Percentiles rank a stretch among this genome's conserved stretches.
These are phyloP conservation scores for Akebia trifoliata DNA, from an alignment of 164 flowering plant species.

Conservation along the genomic window DNA sequence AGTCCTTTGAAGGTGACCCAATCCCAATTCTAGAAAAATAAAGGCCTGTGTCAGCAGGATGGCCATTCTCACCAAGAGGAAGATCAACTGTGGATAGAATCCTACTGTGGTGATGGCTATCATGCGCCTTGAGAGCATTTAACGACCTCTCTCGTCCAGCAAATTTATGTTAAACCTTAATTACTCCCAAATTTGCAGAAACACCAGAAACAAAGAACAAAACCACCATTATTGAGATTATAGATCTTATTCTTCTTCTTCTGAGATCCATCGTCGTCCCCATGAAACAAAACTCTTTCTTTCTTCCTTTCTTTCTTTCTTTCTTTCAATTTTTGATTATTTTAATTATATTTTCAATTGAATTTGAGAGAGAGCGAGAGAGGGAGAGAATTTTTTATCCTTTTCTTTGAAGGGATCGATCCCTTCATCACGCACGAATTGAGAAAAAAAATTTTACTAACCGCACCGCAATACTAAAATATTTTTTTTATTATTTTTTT, in stretches of 20 bases:
- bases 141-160: conserved; percentile 40
- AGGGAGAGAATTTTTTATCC: not conserved
- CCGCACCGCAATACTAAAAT: too few species aligned
- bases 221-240: not conserved
- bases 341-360: not conserved
- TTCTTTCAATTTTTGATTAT: not conserved
- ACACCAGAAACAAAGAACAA: not conserved
- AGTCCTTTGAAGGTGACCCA: conserved; percentile 78
- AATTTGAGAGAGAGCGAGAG: not conserved
- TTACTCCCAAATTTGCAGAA: conserved; percentile 21
- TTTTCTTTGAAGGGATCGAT: too few species aligned
- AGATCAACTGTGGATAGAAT: conserved; percentile 61
- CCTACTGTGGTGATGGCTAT: conserved; percentile 43
- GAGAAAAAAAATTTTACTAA: too few species aligned
- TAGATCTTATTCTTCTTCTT: not conserved
- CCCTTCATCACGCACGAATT: too few species aligned
- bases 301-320: too few species aligned
- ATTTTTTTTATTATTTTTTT: too few species aligned
- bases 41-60: conserved; percentile 61
- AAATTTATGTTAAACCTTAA: conserved; percentile 51
- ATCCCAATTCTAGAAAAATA: conserved; percentile 79
- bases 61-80: conserved; percentile 61
- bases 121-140: conserved; percentile 47
- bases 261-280: not conserved
- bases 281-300: not conserved